Evolutionary conservation across 495 filamentous ascomycete genomes (phyloP).

Genomic region (Xylaria curta): DNA sequence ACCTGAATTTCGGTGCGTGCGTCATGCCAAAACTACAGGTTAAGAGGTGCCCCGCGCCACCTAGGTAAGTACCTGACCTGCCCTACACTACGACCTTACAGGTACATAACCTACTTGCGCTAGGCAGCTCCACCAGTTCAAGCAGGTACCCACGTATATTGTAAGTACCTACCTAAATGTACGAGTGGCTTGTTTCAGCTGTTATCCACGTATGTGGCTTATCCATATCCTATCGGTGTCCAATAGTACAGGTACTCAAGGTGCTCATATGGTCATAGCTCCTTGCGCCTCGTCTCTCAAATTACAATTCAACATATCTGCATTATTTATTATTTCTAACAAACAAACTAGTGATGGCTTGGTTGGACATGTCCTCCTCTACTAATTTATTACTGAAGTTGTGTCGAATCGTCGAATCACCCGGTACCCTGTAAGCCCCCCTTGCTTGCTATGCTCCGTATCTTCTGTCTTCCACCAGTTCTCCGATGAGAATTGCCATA

Average conservation of each 20-base stretch:
- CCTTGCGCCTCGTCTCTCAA: background rate
- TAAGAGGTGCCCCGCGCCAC: too few relatives aligned
- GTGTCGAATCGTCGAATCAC: background rate
- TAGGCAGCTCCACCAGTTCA: background rate
- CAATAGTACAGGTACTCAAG: too few relatives aligned
- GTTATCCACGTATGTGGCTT: background rate
- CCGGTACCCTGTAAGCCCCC: background rate
- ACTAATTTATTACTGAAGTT: background rate
- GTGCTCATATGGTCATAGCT: background rate
- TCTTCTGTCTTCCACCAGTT: background rate
- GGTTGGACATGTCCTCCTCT: background rate
- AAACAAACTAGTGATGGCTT: background rate
- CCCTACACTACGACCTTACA: too few relatives aligned
- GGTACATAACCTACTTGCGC: too few relatives aligned
- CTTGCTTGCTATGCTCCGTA: too few relatives aligned
- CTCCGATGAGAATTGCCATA: background rate
- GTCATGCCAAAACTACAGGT: constrained; percentile 4
- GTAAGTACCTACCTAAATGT: too few relatives aligned
- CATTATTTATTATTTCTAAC: background rate
- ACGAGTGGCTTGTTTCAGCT: background rate
- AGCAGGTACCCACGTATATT: background rate
- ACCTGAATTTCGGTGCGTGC: constrained; percentile 22
- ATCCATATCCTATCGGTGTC: background rate
- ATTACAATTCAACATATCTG: background rate
- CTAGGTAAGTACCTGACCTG: background rate